Conservation (phyloP, 495 filamentous ascomycete species). For the Neurospora discreta region DNA sequence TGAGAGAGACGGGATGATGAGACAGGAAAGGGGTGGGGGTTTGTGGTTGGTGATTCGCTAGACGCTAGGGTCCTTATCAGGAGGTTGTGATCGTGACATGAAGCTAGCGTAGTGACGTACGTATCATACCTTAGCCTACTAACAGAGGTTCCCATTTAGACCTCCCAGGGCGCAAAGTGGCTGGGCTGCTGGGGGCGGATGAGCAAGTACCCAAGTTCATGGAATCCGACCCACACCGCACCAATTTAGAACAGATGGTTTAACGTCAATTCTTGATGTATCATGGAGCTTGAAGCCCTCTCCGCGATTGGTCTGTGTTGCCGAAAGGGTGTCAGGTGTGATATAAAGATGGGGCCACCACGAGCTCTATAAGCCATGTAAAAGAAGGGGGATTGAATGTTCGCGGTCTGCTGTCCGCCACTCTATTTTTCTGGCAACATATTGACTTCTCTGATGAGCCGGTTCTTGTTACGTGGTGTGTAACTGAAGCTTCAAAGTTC, state of each 20-base stretch:
- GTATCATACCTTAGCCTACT: too few relatives aligned
- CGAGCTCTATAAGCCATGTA: not conserved
- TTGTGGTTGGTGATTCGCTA: slow-evolving; percentile 1
- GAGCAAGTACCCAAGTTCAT: not conserved
- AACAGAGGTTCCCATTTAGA: too few relatives aligned
- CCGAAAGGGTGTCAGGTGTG: not conserved
- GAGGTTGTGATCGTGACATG: not conserved
- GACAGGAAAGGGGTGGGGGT: not conserved
- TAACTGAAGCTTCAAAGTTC: not conserved
- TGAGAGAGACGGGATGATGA: not conserved
- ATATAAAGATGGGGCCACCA: not conserved
- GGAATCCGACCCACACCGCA: not conserved
- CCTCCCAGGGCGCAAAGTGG: not conserved
- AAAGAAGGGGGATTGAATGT: not conserved
- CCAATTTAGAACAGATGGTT: not conserved
- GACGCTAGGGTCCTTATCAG: slow-evolving; percentile 1
- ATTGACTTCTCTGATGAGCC: not conserved
- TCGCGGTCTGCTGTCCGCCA: not conserved
- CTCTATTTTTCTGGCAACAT: not conserved
- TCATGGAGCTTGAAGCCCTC: not conserved
- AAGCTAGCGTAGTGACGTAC: not conserved
- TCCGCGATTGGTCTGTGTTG: not conserved
- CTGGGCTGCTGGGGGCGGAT: not conserved
- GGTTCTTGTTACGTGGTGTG: not conserved
- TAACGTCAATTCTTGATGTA: not conserved